Evolutionary conservation across 768 basidiomycete genomes (phyloP).

Genomic region (Fomitopsis serialis): DNA sequence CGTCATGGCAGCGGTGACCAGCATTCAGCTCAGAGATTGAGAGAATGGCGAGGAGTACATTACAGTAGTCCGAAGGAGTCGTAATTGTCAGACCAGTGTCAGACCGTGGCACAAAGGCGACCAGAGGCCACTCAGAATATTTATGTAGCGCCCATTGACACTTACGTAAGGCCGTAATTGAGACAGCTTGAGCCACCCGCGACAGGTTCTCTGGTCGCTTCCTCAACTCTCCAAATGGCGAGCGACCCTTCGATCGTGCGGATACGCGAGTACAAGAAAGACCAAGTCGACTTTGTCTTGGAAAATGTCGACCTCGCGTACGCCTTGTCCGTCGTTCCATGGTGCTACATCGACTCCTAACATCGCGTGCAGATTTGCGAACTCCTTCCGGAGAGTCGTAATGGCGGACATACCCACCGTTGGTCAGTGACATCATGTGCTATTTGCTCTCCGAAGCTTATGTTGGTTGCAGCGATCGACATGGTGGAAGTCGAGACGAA

Average conservation of each 20-base stretch:
- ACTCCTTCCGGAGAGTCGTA: conserved; percentile 88
- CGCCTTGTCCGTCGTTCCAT: conserved; percentile 24
- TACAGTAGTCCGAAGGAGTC: no score
- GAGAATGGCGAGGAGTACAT: no score
- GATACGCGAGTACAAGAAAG: conserved; percentile 80
- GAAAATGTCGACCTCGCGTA: conserved; percentile 96
- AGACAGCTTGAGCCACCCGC: no score
- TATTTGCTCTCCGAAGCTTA: not conserved
- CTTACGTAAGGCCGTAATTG: no score
- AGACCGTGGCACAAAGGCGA: no score
- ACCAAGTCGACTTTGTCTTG: conserved; percentile 86
- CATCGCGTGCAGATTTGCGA: conserved; percentile 65
- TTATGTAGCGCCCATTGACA: no score
- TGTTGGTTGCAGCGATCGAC: conserved; percentile 71
- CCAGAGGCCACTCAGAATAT: no score
- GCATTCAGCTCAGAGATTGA: no score
- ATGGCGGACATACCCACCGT: conserved; percentile 97
- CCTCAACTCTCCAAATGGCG: conserved; percentile 5
- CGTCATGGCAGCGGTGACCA: no score
- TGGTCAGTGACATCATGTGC: conserved; percentile 47
- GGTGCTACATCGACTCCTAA: not conserved
- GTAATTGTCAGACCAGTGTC: no score
- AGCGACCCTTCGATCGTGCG: conserved; percentile 51
- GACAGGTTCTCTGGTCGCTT: not conserved
- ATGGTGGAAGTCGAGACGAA: conserved; percentile 91